Evolutionary conservation across 2,329 filamentous ascomycete genomes (phyloP).

Genomic region (Aureobasidium leucospermi): DNA sequence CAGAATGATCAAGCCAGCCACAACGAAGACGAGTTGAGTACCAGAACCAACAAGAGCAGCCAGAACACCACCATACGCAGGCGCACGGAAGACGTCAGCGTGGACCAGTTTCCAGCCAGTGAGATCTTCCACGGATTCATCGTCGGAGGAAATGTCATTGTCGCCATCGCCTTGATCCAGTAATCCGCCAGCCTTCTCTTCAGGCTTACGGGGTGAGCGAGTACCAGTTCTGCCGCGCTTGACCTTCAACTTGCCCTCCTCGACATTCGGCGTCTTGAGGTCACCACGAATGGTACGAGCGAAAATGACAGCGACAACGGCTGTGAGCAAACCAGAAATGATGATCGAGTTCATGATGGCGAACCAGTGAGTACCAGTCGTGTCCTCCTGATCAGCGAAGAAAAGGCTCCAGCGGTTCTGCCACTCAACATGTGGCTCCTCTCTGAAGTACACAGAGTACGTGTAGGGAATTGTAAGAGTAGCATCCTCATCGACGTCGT

Average conservation of each 20-base stretch:
- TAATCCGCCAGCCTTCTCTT: constrained; percentile 53
- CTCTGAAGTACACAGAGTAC: constrained; percentile 84
- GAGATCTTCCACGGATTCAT: constrained; percentile 68
- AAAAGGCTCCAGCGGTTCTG: constrained; percentile 79
- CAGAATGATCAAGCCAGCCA: constrained; percentile 61
- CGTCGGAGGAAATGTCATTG: constrained; percentile 45
- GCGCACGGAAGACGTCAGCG: constrained; percentile 77
- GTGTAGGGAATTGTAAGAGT: constrained; percentile 72
- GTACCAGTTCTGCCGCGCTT: constrained; percentile 27
- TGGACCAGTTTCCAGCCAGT: constrained; percentile 86
- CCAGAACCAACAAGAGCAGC: constrained; percentile 78
- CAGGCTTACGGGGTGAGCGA: constrained; percentile 36
- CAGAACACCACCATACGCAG: constrained; percentile 61
- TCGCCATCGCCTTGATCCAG: constrained; percentile 42
- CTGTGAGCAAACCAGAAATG: constrained; percentile 71
- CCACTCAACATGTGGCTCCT: constrained; percentile 77
- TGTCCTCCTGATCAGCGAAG: constrained; percentile 80
- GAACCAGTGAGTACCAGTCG: constrained; percentile 76
- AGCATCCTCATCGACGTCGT: constrained; percentile 54
- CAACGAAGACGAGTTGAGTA: constrained; percentile 80
- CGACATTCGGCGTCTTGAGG: constrained; percentile 57
- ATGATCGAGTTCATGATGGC: constrained; percentile 82
- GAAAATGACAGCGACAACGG: constrained; percentile 73
- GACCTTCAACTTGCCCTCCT: constrained; percentile 57
- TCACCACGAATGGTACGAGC: constrained; percentile 71